phyloP scores from a whole-genome alignment of 345 rosid genomes.

The Hirschfeldia incana region DNA sequence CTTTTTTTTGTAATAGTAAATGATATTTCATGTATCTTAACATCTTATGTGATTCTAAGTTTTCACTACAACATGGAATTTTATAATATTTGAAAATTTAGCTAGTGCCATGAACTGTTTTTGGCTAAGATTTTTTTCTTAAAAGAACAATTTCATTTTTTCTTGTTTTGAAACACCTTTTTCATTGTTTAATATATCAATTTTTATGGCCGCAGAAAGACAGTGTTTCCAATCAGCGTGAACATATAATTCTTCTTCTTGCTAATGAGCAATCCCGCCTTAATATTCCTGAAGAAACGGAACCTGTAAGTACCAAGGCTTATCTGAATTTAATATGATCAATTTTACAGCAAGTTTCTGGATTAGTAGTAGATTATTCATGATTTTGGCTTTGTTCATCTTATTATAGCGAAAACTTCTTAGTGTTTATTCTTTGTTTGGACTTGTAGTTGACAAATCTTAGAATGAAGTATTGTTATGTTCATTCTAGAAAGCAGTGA shows the following conservation, averaged over 20 bases:
- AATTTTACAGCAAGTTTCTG: slow-evolving; percentile 5
- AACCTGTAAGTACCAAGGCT: slow-evolving; percentile 60
- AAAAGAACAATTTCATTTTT: too few relatives aligned
- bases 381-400: background rate
- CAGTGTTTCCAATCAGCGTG: slow-evolving; percentile 93
- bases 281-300: slow-evolving; percentile 60
- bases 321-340: slow-evolving; percentile 12
- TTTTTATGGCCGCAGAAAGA: slow-evolving; percentile 63
- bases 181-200: background rate
- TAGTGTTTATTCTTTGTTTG: background rate
- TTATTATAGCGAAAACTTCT: background rate
- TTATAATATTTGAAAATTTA: too few relatives aligned
- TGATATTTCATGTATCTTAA: background rate
- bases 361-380: background rate
- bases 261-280: slow-evolving; percentile 91
- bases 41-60: background rate
- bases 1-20: background rate
- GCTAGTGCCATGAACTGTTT: too few relatives aligned
- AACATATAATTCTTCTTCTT: slow-evolving; percentile 88
- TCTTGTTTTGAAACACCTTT: too few relatives aligned
- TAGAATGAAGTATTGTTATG: background rate
- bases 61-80: too few relatives aligned
- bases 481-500: slow-evolving; percentile 12
- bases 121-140: too few relatives aligned
- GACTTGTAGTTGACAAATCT: slow-evolving; percentile 1